Percentiles rank a stretch among this genome's conserved stretches.
phyloP scores from a whole-genome alignment of 2,329 filamentous ascomycete genomes.

The Metarhizium album region DNA sequence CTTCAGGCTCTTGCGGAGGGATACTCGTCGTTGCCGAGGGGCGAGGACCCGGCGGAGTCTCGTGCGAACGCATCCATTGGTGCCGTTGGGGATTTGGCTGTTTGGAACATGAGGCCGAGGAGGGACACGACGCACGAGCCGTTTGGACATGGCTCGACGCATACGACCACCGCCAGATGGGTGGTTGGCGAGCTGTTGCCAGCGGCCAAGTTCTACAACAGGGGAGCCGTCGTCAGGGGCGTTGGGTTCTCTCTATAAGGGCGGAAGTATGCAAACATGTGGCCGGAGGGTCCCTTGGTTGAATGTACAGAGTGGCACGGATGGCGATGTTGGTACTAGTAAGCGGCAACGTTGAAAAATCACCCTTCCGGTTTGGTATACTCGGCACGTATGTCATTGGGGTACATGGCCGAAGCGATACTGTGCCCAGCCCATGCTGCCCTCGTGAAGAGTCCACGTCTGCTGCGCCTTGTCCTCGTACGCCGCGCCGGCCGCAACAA shows the following conservation, averaged over 20 bases:
- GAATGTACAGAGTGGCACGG: too few species aligned
- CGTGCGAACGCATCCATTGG: constrained; percentile 17
- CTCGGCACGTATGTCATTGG: not conserved
- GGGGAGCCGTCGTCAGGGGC: constrained; percentile 39
- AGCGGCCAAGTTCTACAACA: constrained; percentile 36
- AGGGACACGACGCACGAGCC: constrained; percentile 36
- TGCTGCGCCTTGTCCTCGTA: constrained; percentile 30
- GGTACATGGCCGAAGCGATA: constrained; percentile 33
- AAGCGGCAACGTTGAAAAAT: too few species aligned
- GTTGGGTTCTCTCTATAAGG: constrained; percentile 19
- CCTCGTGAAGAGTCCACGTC: constrained; percentile 34
- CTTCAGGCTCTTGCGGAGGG: constrained; percentile 49
- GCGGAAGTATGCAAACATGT: too few species aligned
- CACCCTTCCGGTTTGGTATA: too few species aligned
- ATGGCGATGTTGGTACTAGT: too few species aligned
- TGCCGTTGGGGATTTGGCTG: too few species aligned
- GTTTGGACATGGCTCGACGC: constrained; percentile 45
- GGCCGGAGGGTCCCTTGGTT: too few species aligned
- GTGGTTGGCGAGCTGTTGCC: constrained; percentile 42
- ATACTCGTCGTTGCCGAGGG: constrained; percentile 33
- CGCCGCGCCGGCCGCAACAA: constrained; percentile 34
- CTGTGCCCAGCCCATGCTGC: constrained; percentile 34
- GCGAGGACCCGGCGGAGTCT: constrained; percentile 6
- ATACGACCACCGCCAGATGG: constrained; percentile 51
- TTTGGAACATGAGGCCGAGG: constrained; percentile 18